Evolutionary conservation across 176 grass and related monocot genomes (phyloP).

Genomic region (Bothriochloa decipiens): DNA sequence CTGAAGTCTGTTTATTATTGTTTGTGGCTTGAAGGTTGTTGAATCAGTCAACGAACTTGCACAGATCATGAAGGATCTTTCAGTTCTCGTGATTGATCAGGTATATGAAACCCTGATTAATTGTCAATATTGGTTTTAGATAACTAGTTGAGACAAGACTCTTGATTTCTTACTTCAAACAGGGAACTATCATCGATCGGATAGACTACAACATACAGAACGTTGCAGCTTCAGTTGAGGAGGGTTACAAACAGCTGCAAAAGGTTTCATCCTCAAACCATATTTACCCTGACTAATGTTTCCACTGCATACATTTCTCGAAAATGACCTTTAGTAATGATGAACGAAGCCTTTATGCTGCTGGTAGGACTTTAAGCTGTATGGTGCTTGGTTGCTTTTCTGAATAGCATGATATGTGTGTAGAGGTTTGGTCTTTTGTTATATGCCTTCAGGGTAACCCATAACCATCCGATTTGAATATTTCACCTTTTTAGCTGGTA

Average conservation of each 20-base stretch:
- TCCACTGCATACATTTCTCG: neutral
- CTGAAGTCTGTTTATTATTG: neutral
- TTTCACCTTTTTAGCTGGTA: constrained; percentile 2
- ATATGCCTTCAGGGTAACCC: neutral
- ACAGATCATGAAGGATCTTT: constrained; percentile 99
- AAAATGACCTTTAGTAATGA: neutral
- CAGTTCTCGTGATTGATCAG: constrained; percentile 96
- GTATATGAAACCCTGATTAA: constrained; percentile 49
- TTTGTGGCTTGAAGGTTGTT: constrained; percentile 71
- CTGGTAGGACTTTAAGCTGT: neutral
- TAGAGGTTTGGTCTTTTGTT: neutral
- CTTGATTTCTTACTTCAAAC: constrained; percentile 38
- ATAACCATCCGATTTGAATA: neutral
- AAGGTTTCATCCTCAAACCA: constrained; percentile 55
- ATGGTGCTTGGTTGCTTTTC: constrained; percentile 1
- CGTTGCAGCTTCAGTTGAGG: constrained; percentile 84
- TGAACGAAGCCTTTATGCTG: neutral
- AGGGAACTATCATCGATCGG: constrained; percentile 97
- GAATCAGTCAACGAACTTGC: constrained; percentile 98
- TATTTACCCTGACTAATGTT: neutral
- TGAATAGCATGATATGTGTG: neutral
- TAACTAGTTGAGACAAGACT: constrained; percentile 21
- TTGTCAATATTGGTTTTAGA: constrained; percentile 20
- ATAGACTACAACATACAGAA: constrained; percentile 98
- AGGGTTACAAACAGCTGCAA: constrained; percentile 91